Evolutionary conservation across 306 rosid genomes (phyloP), one percentile per base, ranked within the genome.

Genomic region (Purshia tridentata): DNA sequence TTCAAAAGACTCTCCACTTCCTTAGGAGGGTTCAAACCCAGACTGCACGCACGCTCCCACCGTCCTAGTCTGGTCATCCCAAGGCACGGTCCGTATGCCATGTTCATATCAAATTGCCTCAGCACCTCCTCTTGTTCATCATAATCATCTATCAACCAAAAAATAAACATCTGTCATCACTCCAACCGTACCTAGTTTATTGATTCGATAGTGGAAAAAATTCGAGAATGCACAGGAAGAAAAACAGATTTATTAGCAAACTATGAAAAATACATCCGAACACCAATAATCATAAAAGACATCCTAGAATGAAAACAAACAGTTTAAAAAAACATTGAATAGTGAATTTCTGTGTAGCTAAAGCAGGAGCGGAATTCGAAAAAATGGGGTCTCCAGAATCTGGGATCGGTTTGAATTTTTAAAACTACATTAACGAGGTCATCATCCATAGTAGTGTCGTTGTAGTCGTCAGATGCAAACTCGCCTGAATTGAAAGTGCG

Each of bases 31-130:
- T 89, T 82, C 76, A 91, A 70, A 22, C 96, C 97, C 2, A 93
- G 82, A 15, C 69, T 80, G 57, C 62, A 72, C 7, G 98, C 98
- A 10, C 97, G 90, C 75, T 93, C 93, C 98, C 93, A 93, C 7
- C 98, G 84, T 1, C 66, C 84, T 10, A 80, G 72, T 74, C 98
- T 82, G 42, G 84, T 78, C 81, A 93, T 83, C 44, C 98, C 98
- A 6, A 86, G 8, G 72, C 97, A 93, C 1, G 98, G 98, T 8
- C 98, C 98, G 15, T 83, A 93, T 0, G 84, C 81, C 88, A 73
- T 87, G 90, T 93, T 85, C 86, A 93, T 45, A 81, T 93, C 98
- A 51, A 93, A 93, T 64, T 91, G 89, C 62, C 91, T 88, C 77
- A 93, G 2, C 81, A 78, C 6, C 39, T 55, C 75, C 85, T 93